phyloP scores from a whole-genome alignment of 2,329 filamentous ascomycete species.

The Uncinocarpus reesii region DNA sequence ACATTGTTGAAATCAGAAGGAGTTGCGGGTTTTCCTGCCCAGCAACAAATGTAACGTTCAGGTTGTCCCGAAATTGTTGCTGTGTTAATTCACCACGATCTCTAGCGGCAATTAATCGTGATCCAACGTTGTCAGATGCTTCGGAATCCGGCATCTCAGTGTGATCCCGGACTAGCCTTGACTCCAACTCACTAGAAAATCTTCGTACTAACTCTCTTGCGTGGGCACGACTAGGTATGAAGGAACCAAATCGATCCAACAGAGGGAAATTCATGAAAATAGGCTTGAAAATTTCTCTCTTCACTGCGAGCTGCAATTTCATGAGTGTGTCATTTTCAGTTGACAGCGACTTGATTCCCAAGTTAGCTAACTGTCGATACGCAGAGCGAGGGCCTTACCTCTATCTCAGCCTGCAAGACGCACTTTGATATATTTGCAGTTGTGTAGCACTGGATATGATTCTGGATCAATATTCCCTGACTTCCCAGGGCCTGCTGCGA shows the following conservation, averaged over 20 bases:
- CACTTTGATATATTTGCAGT: conserved; percentile 23
- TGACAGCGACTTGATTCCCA: background rate
- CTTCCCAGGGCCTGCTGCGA: conserved; percentile 14
- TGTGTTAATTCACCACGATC: background rate
- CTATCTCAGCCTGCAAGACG: conserved; percentile 23
- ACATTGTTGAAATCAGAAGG: conserved; percentile 30
- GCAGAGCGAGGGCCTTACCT: conserved; percentile 16
- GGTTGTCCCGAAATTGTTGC: conserved; percentile 24
- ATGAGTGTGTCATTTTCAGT: background rate
- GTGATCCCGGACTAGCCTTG: background rate
- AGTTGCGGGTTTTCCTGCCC: conserved; percentile 37
- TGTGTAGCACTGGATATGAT: conserved; percentile 23
- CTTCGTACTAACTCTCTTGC: background rate
- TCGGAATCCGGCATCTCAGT: background rate
- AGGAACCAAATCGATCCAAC: background rate
- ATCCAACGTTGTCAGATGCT: background rate
- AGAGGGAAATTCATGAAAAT: conserved; percentile 8
- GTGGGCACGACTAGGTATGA: background rate
- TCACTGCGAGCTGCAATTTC: background rate
- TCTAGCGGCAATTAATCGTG: background rate
- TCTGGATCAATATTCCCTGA: conserved; percentile 19
- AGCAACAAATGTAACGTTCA: conserved; percentile 34
- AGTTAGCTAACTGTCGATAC: background rate
- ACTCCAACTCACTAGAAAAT: conserved; percentile 2
- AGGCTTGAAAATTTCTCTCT: conserved; percentile 9